These are phyloP conservation scores for Medicago truncatula DNA, from an alignment of 306 rosid genomes.

Conservation along the genomic window DNA sequence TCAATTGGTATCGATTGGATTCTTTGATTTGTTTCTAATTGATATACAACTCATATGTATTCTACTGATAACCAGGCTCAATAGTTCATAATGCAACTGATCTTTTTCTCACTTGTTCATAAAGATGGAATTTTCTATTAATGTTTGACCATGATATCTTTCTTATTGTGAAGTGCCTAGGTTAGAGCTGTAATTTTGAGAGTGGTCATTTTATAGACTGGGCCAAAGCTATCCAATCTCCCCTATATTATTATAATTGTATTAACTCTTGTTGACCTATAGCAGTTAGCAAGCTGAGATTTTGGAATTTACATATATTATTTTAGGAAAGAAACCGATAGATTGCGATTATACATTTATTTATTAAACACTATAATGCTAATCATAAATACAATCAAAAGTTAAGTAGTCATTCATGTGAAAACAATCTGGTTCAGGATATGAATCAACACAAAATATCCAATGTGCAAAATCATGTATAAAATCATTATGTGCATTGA, in stretches of 20 bases:
- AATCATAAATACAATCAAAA: slow-evolving; percentile 23
- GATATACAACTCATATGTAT: not conserved
- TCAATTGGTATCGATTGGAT: too few relatives aligned
- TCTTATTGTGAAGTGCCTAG: not conserved
- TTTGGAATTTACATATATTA: not conserved
- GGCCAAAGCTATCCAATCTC: slow-evolving; percentile 18
- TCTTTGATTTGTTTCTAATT: not conserved
- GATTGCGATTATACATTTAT: slow-evolving; percentile 10
- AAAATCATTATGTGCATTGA: slow-evolving; percentile 32
- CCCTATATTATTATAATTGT: not conserved
- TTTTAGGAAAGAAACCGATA: slow-evolving; percentile 29
- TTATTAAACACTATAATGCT: slow-evolving; percentile 7
- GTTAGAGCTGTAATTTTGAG: not conserved
- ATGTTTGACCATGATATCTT: too few relatives aligned
- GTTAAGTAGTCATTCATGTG: slow-evolving; percentile 31
- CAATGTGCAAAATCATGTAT: not conserved
- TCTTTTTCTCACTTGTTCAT: not conserved
- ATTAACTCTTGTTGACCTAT: slow-evolving; percentile 9
- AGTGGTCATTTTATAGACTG: not conserved
- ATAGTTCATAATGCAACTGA: not conserved
- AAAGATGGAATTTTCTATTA: not conserved
- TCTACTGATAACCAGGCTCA: not conserved
- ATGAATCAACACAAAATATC: slow-evolving; percentile 30
- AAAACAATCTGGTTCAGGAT: slow-evolving; percentile 23
- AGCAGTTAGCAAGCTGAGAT: slow-evolving; percentile 29